Percentiles rank a stretch among this genome's conserved stretches.
phyloP scores from a whole-genome alignment of 1,139 yeast genomes.

The Debaryomyces nepalensis region DNA sequence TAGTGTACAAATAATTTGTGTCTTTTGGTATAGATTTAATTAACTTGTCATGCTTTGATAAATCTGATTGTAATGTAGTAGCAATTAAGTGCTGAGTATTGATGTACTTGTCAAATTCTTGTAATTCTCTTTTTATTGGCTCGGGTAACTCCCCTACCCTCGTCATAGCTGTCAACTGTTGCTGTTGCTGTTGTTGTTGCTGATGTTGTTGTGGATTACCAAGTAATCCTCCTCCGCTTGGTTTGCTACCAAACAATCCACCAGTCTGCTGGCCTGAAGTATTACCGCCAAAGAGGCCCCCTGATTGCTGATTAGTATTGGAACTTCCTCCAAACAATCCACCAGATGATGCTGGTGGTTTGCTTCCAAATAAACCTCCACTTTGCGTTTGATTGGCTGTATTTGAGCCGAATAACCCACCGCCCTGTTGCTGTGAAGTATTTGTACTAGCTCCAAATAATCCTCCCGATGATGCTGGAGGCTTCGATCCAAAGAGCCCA shows the following conservation, averaged over 20 bases:
- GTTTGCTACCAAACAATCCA: slow-evolving; percentile 30
- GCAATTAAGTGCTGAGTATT: slow-evolving; percentile 83
- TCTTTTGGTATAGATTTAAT: slow-evolving; percentile 86
- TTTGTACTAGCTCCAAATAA: slow-evolving; percentile 10
- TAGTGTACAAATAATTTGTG: slow-evolving; percentile 68
- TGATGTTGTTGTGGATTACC: slow-evolving; percentile 25
- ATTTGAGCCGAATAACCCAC: slow-evolving; percentile 42
- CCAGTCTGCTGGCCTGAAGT: slow-evolving; percentile 20
- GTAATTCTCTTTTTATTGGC: slow-evolving; percentile 72
- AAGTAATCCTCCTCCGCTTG: slow-evolving; percentile 43
- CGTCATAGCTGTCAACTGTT: slow-evolving; percentile 78
- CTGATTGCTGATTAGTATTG: slow-evolving; percentile 21
- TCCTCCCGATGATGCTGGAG: slow-evolving; percentile 11
- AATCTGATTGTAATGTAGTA: slow-evolving; percentile 71
- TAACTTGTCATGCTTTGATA: slow-evolving; percentile 66
- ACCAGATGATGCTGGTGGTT: slow-evolving; percentile 15
- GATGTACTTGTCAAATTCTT: slow-evolving; percentile 81
- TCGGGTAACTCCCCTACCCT: slow-evolving; percentile 85
- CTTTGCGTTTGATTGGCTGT: slow-evolving; percentile 20
- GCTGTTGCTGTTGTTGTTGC: slow-evolving; percentile 12
- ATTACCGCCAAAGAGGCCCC: slow-evolving; percentile 42
- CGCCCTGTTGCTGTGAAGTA: slow-evolving; percentile 15
- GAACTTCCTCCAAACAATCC: slow-evolving; percentile 27
- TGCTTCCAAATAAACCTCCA: slow-evolving; percentile 37
- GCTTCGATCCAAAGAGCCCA: slow-evolving; percentile 13